Evolutionary conservation across 768 basidiomycete genomes (phyloP), one percentile per base, ranked within the genome.

Genomic region (Tricholoma saponaceum): DNA sequence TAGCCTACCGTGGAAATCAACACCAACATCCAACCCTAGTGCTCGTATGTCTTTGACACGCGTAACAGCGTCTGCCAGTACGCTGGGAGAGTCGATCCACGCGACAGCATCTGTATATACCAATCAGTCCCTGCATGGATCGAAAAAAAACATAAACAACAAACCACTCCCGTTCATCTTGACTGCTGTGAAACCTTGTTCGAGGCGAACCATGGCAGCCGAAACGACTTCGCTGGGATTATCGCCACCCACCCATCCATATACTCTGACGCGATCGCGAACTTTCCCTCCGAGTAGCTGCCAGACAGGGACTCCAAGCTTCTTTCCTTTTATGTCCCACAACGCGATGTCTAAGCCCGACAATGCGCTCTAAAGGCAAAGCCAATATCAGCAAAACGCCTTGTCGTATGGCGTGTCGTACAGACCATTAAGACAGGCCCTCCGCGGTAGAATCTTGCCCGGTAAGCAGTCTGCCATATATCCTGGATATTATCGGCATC

Each of bases 281-380:
- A 88, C 84, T 66, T 83, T 84, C 4, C 87, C 88, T 7, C 87
- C 89, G 5, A 88, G 77, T 0, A 90, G 74, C 68, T 86, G 79
- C 79, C 82, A 87, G 1, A 87, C 71, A 0, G 79, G 81, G 9
- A 80, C 87, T 32, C 85, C 85, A 2, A 89, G 77, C 32, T 82
- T 84, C 71, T 87, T 88, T n/a, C 89, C 89, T 62, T 89, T 89
- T 70, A 90, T 86, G 64, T 89, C 88, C 88, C 88, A 80, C 0
- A 90, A 72, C 0, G 86, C 85, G 57, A 89, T 89, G 67, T 88
- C 85, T 28, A 89, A 68, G 0, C 85, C 84, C 1, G 83, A 80
- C 9, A 82, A 68, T 8, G 79, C 82, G 26, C 79, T 82, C 79
- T 82, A 57, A 2, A 46, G 30, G 25, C 46, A 52, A 1, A 32